Base-by-base conservation (phyloP, 1,284 basidiomycete species). In the Lentinula novae-zelandiae region DNA sequence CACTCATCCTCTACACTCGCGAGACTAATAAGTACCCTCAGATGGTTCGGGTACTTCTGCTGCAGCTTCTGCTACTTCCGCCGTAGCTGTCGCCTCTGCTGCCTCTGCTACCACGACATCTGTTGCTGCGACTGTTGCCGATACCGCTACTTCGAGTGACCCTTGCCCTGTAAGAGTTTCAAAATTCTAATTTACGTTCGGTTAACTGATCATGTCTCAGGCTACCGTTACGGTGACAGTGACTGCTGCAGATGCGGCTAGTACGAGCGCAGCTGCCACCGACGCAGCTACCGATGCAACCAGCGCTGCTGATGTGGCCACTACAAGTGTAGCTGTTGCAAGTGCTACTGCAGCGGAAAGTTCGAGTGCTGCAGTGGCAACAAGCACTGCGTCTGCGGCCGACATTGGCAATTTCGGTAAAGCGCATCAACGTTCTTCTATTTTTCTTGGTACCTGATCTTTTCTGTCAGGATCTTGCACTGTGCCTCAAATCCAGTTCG, bases 401-500 rank as follows among this genome's bases (percentile, higher is more conserved):
- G 66, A 66, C 15, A 67, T 74, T 57, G 74, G 73, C 15, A 64
- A 78, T 72, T 82, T 82, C 63, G 81, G 81, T 46, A 46, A 5
- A 10, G 10, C 7, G 10, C 36, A 17, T 17, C 20, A 9, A 20
- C 22, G 22, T 22, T 7, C 20, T 46, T 46, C 10, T 10, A 6
- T 46, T 22, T 46, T 22, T 17, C 4, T 6, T 46, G 6, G 2
- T 46, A n/a, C 22, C 5, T 46, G 17, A 22, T 8, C 7, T n/a
- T n/a, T 5, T 46, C n/a, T 46, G 44, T 53, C 72, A 46, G 44
- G 44, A 1, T 40, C 65, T 40, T 84, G 82, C 71, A 65, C 75
- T 36, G 70, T 78, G 33, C 83, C 82, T 27, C 68, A 81, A 68
- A 83, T 85, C 63, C 71, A 79, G 63, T 85, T 85, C 69, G 82